Conservation (phyloP, 1,139 yeast genomes). For the Yamadazyma epiphylla region DNA sequence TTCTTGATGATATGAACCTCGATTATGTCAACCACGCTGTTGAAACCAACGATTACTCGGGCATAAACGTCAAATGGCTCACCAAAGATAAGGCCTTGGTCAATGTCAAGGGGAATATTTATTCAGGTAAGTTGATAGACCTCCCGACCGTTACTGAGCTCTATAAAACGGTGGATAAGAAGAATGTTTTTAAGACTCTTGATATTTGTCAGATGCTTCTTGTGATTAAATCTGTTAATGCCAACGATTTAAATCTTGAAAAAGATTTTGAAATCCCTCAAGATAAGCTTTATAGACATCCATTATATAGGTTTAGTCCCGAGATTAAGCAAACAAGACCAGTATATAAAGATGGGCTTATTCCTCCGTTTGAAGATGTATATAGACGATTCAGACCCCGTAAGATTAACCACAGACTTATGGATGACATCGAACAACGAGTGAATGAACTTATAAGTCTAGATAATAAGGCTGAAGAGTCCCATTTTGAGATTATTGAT, state of each 20-base stretch:
- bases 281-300: constrained; percentile 40
- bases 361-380: constrained; percentile 63
- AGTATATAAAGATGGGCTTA: constrained; percentile 72
- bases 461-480: constrained; percentile 83
- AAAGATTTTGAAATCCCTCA: constrained; percentile 38
- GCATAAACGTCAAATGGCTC: constrained; percentile 74
- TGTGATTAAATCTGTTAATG: constrained; percentile 62
- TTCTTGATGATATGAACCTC: constrained; percentile 73
- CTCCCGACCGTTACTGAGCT: constrained; percentile 87
- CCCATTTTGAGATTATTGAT: constrained; percentile 74
- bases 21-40: constrained; percentile 78
- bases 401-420: constrained; percentile 46
- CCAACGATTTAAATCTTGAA: constrained; percentile 34
- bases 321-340: constrained; percentile 40
- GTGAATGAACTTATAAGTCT: constrained; percentile 72
- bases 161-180: constrained; percentile 84
- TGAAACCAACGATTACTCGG: constrained; percentile 75
- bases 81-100: constrained; percentile 75
- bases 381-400: constrained; percentile 49
- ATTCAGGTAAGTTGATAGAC: constrained; percentile 84
- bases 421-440: constrained; percentile 67
- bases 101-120: constrained; percentile 51
- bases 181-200: constrained; percentile 80
- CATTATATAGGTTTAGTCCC: constrained; percentile 40
- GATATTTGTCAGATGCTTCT: constrained; percentile 85